These are phyloP conservation scores for Sarocladium oryzae DNA, from an alignment of 2,329 filamentous ascomycete genomes.

Conservation along the genomic window DNA sequence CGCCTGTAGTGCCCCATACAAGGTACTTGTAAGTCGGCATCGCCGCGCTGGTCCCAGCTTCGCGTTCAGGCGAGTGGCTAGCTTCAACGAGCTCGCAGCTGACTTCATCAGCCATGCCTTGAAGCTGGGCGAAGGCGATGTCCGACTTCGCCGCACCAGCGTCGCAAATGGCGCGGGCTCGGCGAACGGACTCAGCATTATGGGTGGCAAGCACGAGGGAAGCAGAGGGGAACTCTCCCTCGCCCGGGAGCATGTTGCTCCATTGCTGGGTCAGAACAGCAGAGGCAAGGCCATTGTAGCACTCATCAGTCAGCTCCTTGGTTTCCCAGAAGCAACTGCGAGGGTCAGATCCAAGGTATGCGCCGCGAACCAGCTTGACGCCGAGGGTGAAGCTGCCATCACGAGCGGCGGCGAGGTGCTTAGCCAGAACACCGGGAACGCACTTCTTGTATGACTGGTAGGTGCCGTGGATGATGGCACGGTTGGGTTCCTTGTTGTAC, in stretches of 20 bases:
- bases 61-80: slow-evolving; percentile 22
- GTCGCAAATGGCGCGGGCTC: slow-evolving; percentile 46
- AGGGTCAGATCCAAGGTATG: slow-evolving; percentile 65
- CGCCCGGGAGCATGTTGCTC: slow-evolving; percentile 27
- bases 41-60: slow-evolving; percentile 18
- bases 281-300: slow-evolving; percentile 66
- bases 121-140: slow-evolving; percentile 59
- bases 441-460: slow-evolving; percentile 73
- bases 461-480: slow-evolving; percentile 70
- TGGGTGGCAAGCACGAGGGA: slow-evolving; percentile 74
- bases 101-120: slow-evolving; percentile 95
- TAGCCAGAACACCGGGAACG: slow-evolving; percentile 47
- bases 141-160: slow-evolving; percentile 32
- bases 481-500: slow-evolving; percentile 61
- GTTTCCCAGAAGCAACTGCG: slow-evolving; percentile 65
- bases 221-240: slow-evolving; percentile 46
- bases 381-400: slow-evolving; percentile 60
- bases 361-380: slow-evolving; percentile 69
- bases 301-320: slow-evolving; percentile 62
- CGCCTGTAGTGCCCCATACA: slow-evolving; percentile 63
- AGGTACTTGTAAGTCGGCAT: slow-evolving; percentile 65
- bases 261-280: slow-evolving; percentile 55
- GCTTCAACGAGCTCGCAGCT: slow-evolving; percentile 54
- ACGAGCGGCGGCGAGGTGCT: slow-evolving; percentile 53
- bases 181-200: slow-evolving; percentile 65